Percentiles rank a stretch among this genome's conserved stretches.
These are phyloP conservation scores for Basipetospora chlamydospora DNA, from an alignment of 2,329 filamentous ascomycete genomes.

Conservation along the genomic window DNA sequence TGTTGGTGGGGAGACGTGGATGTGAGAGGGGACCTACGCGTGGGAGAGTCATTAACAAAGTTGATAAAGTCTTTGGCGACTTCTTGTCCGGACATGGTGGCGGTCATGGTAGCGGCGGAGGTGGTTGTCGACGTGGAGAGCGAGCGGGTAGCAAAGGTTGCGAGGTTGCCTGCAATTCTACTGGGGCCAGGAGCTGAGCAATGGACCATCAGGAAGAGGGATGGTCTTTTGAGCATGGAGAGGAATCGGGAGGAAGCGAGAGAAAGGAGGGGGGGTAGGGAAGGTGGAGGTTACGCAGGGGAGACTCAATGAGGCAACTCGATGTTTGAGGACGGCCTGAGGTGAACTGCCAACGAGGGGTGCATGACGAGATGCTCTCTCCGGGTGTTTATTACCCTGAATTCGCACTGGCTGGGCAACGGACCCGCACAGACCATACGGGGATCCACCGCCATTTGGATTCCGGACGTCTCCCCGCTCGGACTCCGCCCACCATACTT, in stretches of 20 bases:
- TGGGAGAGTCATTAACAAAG: conserved; percentile 89
- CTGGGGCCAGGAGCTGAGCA: background rate
- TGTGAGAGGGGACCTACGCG: conserved; percentile 44
- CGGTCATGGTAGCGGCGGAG: conserved; percentile 16
- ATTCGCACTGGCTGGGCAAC: no score
- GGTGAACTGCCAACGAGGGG: no score
- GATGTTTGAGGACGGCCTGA: no score
- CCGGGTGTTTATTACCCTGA: no score
- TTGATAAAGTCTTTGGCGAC: conserved; percentile 72
- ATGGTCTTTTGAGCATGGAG: conserved; percentile 4
- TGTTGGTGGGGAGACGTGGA: background rate
- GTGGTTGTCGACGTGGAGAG: conserved; percentile 1
- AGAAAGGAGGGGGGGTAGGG: no score
- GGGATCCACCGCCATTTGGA: no score
- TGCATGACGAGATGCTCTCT: no score
- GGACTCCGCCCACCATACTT: no score
- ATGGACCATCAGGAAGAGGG: conserved; percentile 5
- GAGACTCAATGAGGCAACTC: no score
- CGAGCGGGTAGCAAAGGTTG: conserved; percentile 5
- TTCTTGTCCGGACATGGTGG: conserved; percentile 36
- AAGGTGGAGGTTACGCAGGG: background rate
- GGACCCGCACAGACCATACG: no score
- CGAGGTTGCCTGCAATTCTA: background rate
- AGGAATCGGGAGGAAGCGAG: background rate
- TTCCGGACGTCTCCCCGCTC: no score